phyloP scores from a whole-genome alignment of 768 basidiomycete species.

The Xerocomus potaroensis region DNA sequence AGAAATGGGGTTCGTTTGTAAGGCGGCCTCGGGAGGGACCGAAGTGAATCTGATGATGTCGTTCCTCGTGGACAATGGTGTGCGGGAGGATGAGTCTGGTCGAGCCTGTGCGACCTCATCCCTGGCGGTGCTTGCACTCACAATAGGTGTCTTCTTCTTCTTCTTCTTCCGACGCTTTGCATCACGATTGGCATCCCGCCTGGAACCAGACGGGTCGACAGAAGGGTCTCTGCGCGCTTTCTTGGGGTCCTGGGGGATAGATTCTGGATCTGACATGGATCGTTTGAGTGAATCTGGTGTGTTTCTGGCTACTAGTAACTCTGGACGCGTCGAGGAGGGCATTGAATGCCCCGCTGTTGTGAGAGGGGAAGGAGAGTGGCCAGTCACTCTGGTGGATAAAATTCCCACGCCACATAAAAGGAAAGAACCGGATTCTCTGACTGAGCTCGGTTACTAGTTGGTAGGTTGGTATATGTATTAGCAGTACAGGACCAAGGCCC shows the following conservation, averaged over 20 bases:
- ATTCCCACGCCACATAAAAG: constrained; percentile 28
- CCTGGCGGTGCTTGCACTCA: constrained; percentile 8
- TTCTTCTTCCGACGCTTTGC: constrained; percentile 25
- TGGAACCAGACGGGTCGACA: constrained; percentile 8
- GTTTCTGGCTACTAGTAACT: constrained; percentile 14
- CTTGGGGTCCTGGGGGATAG: constrained; percentile 18
- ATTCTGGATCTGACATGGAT: constrained; percentile 24
- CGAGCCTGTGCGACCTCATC: constrained; percentile 6
- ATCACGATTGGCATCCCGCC: constrained; percentile 22
- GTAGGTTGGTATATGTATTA: too few species aligned
- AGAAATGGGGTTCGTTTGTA: neutral
- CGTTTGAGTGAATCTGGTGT: constrained; percentile 10
- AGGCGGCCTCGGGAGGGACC: constrained; percentile 11
- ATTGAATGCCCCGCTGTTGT: constrained; percentile 9
- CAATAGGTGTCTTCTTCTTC: constrained; percentile 28
- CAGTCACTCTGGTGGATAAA: neutral
- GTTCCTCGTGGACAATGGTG: constrained; percentile 22
- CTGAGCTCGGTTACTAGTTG: too few species aligned
- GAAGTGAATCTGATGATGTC: constrained; percentile 27
- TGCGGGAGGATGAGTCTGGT: constrained; percentile 10
- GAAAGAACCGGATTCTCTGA: too few species aligned
- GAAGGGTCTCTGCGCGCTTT: constrained; percentile 21
- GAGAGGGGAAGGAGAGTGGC: constrained; percentile 1
- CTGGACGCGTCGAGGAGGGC: constrained; percentile 24
- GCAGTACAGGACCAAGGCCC: too few species aligned